phyloP scores from a whole-genome alignment of 108 stramenopile genomes.

The Nannochloropsis gaditana region DNA sequence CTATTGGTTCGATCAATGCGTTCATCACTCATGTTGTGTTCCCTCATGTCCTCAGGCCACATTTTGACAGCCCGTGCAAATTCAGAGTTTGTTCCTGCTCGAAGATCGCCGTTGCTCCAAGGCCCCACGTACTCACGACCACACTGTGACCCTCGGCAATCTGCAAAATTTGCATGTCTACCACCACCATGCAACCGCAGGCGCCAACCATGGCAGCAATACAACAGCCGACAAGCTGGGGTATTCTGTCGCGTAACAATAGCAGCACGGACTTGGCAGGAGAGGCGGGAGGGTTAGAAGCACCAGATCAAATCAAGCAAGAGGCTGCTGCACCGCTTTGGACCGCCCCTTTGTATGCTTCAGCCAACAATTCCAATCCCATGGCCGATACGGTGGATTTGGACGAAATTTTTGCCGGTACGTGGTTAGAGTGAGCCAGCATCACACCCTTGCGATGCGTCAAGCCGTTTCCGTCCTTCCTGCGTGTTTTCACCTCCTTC shows the following conservation, averaged over 20 bases:
- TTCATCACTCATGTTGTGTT: no score
- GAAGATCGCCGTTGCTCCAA: conserved; percentile 16
- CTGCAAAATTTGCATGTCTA: background rate
- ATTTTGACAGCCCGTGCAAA: no score
- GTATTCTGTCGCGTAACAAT: background rate
- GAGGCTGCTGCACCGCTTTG: background rate
- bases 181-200: conserved; percentile 4
- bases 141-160: no score
- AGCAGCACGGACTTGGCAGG: conserved; percentile 10
- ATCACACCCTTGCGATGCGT: no score
- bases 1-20: no score
- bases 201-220: background rate
- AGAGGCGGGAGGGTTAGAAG: background rate
- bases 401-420: conserved; percentile 17
- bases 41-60: no score
- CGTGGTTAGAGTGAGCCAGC: background rate
- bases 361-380: background rate
- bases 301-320: background rate
- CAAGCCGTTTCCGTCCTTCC: no score
- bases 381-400: background rate
- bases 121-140: background rate
- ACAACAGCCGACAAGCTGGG: background rate
- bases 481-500: no score
- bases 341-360: conserved; percentile 2
- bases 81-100: background rate